phyloP scores from a whole-genome alignment of 2,329 filamentous ascomycete species.

The Hirsutella minnesotensis region DNA sequence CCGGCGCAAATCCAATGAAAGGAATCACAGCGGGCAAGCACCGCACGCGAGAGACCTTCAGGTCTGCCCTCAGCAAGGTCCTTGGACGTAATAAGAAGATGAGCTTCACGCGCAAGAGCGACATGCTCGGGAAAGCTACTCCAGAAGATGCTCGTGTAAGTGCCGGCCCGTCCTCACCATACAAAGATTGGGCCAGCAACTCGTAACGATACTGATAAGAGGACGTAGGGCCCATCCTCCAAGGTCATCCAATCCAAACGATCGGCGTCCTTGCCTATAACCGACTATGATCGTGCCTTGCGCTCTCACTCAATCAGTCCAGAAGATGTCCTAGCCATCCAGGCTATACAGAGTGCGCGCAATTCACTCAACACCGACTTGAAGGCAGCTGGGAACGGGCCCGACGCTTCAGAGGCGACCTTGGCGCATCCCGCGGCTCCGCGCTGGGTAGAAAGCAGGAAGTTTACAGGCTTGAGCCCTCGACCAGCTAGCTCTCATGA shows the following conservation, averaged over 20 bases:
- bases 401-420: neutral
- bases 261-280: constrained; percentile 46
- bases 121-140: neutral
- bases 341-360: constrained; percentile 39
- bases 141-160: neutral
- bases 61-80: constrained; percentile 41
- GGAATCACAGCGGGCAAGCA: constrained; percentile 22
- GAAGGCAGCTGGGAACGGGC: constrained; percentile 15
- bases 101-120: constrained; percentile 2
- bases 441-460: constrained; percentile 20
- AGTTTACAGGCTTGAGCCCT: constrained; percentile 44
- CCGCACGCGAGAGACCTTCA: constrained; percentile 46
- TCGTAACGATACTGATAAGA: neutral
- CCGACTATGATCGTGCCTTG: constrained; percentile 47
- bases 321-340: constrained; percentile 39
- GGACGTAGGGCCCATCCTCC: constrained; percentile 21
- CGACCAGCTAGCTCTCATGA: constrained; percentile 49
- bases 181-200: neutral
- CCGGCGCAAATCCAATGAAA: neutral
- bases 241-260: constrained; percentile 33
- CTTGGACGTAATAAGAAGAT: constrained; percentile 44
- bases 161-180: too few species aligned
- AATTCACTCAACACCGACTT: constrained; percentile 39
- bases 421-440: constrained; percentile 13
- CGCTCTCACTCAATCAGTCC: constrained; percentile 50